A percentile compares a stretch with the other conserved stretches of the same genome.
Evolutionary conservation across 192 early-diverging fungal species (phyloP).

Genomic region (Coemansia sp.): DNA sequence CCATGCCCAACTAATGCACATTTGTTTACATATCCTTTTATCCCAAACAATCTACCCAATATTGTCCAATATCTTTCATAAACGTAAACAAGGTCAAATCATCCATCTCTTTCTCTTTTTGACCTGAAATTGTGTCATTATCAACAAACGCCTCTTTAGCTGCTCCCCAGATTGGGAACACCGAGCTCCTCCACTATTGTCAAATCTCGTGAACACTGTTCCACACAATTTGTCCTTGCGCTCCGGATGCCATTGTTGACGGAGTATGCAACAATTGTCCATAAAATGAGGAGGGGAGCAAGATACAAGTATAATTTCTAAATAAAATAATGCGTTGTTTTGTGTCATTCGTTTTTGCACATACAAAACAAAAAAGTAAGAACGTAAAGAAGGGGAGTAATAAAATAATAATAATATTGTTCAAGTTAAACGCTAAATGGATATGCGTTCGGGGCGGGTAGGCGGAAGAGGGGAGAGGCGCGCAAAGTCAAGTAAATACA

Average conservation of each 20-base stretch:
- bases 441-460: no score
- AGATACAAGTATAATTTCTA: not conserved
- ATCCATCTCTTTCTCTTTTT: no score
- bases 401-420: slow-evolving; percentile 15
- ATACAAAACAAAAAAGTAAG: slow-evolving; percentile 2
- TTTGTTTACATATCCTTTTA: no score
- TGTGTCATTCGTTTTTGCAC: no score
- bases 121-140: not conserved
- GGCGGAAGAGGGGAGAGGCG: no score
- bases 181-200: not conserved
- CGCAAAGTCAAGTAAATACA: not conserved
- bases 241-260: not conserved
- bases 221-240: not conserved
- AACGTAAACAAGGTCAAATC: no score
- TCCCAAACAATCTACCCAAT: no score
- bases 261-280: not conserved
- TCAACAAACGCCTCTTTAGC: slow-evolving; percentile 1
- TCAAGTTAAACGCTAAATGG: no score
- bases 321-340: slow-evolving; percentile 1
- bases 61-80: no score
- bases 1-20: no score
- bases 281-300: not conserved
- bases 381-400: not conserved
- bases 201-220: not conserved
- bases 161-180: slow-evolving; percentile 3